Evolutionary conservation across 1,284 basidiomycete genomes (phyloP).

Genomic region (Erythrobasidium hasegawianum): DNA sequence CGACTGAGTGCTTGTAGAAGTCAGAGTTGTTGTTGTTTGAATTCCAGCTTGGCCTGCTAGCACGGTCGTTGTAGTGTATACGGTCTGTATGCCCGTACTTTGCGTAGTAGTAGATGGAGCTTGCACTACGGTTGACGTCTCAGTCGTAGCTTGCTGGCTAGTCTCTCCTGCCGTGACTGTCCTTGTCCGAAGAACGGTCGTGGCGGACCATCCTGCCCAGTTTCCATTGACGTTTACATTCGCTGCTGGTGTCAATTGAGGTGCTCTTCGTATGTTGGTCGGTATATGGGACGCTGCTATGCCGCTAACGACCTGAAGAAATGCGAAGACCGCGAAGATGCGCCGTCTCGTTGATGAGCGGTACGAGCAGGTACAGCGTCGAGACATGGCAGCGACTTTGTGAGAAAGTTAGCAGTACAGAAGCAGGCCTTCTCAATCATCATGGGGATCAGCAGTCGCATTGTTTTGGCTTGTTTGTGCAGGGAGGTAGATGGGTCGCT

Average conservation of each 20-base stretch:
- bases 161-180: slow-evolving; percentile 17
- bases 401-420: no score
- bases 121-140: not conserved
- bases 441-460: no score
- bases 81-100: slow-evolving; percentile 16
- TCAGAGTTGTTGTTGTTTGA: not conserved
- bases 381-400: no score
- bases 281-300: no score
- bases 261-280: not conserved
- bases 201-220: slow-evolving; percentile 32
- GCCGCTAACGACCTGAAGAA: no score
- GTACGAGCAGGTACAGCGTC: no score
- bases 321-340: no score
- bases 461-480: no score
- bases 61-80: slow-evolving; percentile 5
- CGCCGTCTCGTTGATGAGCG: no score
- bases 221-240: not conserved
- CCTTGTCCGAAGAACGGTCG: slow-evolving; percentile 2
- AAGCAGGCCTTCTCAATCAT: no score
- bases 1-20: not conserved
- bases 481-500: no score
- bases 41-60: not conserved
- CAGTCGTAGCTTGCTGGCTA: not conserved
- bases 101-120: slow-evolving; percentile 17
- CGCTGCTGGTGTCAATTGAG: not conserved